phyloP scores from a whole-genome alignment of 2,329 filamentous ascomycete genomes.

The Thermothelomyces thermophilus region DNA sequence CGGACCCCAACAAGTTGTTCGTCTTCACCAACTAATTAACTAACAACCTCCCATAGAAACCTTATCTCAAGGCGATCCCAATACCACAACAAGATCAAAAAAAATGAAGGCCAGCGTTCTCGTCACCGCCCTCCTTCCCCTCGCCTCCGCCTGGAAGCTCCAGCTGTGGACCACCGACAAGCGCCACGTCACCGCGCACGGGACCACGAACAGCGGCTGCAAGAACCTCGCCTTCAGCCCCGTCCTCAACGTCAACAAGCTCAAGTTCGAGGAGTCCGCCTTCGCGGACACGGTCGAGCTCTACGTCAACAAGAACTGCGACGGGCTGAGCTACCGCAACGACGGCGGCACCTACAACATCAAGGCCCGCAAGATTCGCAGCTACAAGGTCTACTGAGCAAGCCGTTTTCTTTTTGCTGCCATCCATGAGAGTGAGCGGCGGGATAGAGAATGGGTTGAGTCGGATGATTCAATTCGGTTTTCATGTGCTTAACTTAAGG shows the following conservation, averaged over 20 bases:
- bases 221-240: constrained; percentile 16
- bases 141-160: constrained; percentile 17
- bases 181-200: constrained; percentile 10
- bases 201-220: constrained; percentile 11
- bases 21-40: no score
- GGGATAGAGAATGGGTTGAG: no score
- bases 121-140: constrained; percentile 8
- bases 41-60: no score
- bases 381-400: constrained; percentile 13
- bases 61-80: no score
- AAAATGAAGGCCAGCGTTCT: constrained; percentile 13
- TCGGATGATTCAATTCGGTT: no score
- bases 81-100: neutral
- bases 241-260: constrained; percentile 16
- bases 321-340: constrained; percentile 17
- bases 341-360: constrained; percentile 7
- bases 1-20: no score
- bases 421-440: no score
- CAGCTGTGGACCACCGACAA: constrained; percentile 9
- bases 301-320: constrained; percentile 13
- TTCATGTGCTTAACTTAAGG: no score
- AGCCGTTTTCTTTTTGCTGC: no score
- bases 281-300: constrained; percentile 14
- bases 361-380: constrained; percentile 11
- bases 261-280: constrained; percentile 12